These are phyloP conservation scores for Ustilago trichophora DNA, from an alignment of 1,284 basidiomycete genomes.

Conservation along the genomic window DNA sequence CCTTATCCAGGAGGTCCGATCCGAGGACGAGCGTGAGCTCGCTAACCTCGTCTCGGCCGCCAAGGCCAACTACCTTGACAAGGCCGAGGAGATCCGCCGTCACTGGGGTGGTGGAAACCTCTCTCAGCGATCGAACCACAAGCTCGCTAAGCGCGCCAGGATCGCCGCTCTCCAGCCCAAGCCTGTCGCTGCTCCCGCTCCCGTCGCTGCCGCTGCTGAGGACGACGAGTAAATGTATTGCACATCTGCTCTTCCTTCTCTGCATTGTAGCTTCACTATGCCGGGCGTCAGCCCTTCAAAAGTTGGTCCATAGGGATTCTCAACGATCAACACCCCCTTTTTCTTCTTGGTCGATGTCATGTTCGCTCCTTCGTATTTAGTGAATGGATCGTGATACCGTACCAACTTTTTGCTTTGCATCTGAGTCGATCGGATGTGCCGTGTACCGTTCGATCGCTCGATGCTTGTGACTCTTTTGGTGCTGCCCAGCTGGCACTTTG, in stretches of 20 bases:
- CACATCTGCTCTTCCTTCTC: constrained; percentile 14
- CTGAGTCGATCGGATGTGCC: constrained; percentile 5
- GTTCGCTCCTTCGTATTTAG: constrained; percentile 22
- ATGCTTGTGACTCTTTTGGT: constrained; percentile 20
- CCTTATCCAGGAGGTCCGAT: constrained; percentile 90
- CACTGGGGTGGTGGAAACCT: constrained; percentile 96
- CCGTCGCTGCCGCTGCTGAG: constrained; percentile 33
- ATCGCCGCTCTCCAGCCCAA: constrained; percentile 71
- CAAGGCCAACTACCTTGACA: constrained; percentile 95
- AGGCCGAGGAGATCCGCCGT: constrained; percentile 88
- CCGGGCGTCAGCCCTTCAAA: constrained; percentile 25
- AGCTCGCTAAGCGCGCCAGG: constrained; percentile 93
- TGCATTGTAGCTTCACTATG: neutral
- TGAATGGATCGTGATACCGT: constrained; percentile 43
- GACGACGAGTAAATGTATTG: constrained; percentile 49
- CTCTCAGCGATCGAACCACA: constrained; percentile 90
- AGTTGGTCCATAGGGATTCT: constrained; percentile 27
- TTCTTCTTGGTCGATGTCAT: constrained; percentile 25
- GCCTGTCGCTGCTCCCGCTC: constrained; percentile 36
- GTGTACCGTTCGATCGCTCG: neutral
- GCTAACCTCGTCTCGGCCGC: constrained; percentile 90
- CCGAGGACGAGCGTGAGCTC: constrained; percentile 92
- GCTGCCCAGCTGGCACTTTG: constrained; percentile 25
- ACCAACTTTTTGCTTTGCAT: constrained; percentile 1
- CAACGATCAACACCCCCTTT: constrained; percentile 24